Evolutionary conservation across 2,329 filamentous ascomycete genomes (phyloP), one percentile per base, ranked within the genome.

Genomic region (Cordyceps farinosa): DNA sequence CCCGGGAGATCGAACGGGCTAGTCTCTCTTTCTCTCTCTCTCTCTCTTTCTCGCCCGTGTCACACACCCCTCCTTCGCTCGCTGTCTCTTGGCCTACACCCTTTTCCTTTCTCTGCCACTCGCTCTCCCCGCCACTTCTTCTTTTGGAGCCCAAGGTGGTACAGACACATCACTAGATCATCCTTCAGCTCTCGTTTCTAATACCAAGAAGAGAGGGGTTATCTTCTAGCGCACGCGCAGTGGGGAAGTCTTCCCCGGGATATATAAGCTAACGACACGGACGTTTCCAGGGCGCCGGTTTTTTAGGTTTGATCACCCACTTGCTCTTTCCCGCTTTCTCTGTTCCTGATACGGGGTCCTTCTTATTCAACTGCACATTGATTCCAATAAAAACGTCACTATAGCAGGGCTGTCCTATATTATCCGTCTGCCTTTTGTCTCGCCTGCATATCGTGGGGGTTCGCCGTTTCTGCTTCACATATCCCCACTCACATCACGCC

Each of bases 231-330:
- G 55, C 44, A 58, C 5, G 30, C 55, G 32, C 44, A 50, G 55
- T 58, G 55, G 55, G 22, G 44, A 58, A 56, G 53, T 32, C 30
- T 30, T 48, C 15, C 44, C 17, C n/a, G 55, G 32, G 11, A 44
- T 10, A 29, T 38, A 58, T 48, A 58, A 58, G 55, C 55, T 58
- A 58, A 58, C 42, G 22, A 58, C 5, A 48, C 22, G 38, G 22
- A 30, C 54, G n/a, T 36, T 30, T 40, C 22, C 50, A 22, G 30
- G 22, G 38, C 34, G 32, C 44, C 30, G 30, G 22, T 44, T 45
- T 38, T 56, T 44, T 42, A 17, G 10, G 47, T 30, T 38, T 48
- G 44, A 27, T 58, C 22, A 22, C 10, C 22, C 13, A 15, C 30
- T 36, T n/a, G 2, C 30, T 34, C 42, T 36, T 30, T 36, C 10